These are phyloP conservation scores for Claviceps sp. DNA, from an alignment of 2,329 filamentous ascomycete genomes.

Conservation along the genomic window DNA sequence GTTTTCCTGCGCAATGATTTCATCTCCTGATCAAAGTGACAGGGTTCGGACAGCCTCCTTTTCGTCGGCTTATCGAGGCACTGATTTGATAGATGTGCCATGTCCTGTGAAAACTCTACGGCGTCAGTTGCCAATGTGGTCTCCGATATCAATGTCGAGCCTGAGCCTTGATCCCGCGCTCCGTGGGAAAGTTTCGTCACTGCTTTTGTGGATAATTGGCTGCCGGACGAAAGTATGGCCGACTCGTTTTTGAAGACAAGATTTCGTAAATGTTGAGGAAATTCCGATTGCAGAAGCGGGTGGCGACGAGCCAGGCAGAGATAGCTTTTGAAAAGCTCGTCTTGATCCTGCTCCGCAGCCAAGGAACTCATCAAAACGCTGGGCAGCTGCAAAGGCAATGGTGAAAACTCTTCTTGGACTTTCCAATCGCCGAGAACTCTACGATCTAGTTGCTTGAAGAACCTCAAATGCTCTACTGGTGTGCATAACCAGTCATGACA, in stretches of 20 bases:
- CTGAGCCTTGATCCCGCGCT: not conserved
- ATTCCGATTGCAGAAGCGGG: constrained; percentile 2
- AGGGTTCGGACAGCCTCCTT: not conserved
- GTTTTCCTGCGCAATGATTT: not conserved
- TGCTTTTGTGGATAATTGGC: not conserved
- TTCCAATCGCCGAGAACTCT: constrained; percentile 16
- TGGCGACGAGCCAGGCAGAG: not conserved
- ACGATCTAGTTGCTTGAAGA: constrained; percentile 20
- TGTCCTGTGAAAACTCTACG: not conserved
- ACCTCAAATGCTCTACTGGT: constrained; percentile 16
- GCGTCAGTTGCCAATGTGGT: not conserved
- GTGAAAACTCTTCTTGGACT: constrained; percentile 15
- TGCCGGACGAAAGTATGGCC: not conserved
- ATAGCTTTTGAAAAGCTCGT: not conserved
- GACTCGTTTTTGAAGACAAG: not conserved
- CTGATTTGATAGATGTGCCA: not conserved
- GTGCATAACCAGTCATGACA: constrained; percentile 22
- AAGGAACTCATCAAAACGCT: constrained; percentile 9
- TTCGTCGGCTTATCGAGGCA: not conserved
- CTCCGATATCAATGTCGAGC: not conserved
- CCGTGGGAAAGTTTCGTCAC: not conserved
- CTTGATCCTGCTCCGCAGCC: not conserved
- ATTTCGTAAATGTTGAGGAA: not conserved
- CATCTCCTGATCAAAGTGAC: not conserved
- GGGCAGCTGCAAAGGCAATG: constrained; percentile 21